phyloP scores from a whole-genome alignment of 2,329 filamentous ascomycete species.

The Ceratocystis destructans region DNA sequence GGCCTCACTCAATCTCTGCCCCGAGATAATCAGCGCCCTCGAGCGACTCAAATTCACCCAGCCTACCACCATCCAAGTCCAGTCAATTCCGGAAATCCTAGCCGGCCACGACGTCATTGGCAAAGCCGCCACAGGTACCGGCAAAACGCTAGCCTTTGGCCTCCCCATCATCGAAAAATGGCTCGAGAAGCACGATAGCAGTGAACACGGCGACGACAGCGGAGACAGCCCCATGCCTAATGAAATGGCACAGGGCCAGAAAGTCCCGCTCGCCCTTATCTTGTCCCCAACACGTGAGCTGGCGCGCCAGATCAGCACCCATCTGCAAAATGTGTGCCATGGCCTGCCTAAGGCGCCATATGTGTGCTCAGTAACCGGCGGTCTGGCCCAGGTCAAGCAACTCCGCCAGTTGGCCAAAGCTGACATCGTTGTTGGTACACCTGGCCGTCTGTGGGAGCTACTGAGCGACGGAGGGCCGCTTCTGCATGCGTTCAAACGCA shows the following conservation, averaged over 20 bases:
- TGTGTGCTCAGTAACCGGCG: constrained; percentile 82
- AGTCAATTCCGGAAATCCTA: constrained; percentile 68
- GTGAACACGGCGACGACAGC: constrained; percentile 3
- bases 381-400: constrained; percentile 88
- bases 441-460: constrained; percentile 88
- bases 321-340: constrained; percentile 61
- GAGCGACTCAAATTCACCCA: constrained; percentile 65
- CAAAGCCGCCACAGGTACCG: constrained; percentile 90
- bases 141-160: constrained; percentile 89
- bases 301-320: constrained; percentile 77
- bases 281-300: constrained; percentile 86
- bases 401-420: constrained; percentile 69
- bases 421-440: constrained; percentile 86
- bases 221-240: constrained; percentile 23
- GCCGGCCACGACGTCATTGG: constrained; percentile 83
- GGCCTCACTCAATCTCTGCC: constrained; percentile 59
- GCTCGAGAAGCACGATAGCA: constrained; percentile 34
- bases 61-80: constrained; percentile 69
- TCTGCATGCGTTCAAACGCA: constrained; percentile 54
- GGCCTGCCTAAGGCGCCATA: constrained; percentile 48
- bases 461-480: constrained; percentile 61
- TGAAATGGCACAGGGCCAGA: constrained; percentile 23
- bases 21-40: constrained; percentile 56
- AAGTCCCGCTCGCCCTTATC: constrained; percentile 58
- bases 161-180: constrained; percentile 85